phyloP scores from a whole-genome alignment of 768 basidiomycete genomes.

The Leccinellum rugosiceps region DNA sequence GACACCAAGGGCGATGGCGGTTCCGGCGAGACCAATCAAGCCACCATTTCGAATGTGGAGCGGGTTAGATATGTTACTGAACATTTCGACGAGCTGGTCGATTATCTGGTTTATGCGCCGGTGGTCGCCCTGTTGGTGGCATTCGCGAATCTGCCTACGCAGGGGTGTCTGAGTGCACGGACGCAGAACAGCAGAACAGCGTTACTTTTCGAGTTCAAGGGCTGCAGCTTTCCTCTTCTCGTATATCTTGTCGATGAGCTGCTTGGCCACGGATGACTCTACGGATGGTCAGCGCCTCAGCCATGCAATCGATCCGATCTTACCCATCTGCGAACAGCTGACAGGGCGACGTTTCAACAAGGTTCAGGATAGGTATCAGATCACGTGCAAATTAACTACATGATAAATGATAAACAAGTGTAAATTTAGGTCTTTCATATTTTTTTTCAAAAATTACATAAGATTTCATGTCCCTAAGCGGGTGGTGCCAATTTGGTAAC shows the following conservation, averaged over 20 bases:
- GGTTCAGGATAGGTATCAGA: neutral
- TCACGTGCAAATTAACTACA: conserved; percentile 6
- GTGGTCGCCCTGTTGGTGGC: conserved; percentile 76
- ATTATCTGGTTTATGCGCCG: conserved; percentile 83
- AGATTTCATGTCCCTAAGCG: neutral
- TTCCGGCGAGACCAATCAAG: conserved; percentile 92
- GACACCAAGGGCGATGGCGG: conserved; percentile 93
- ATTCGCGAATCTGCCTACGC: conserved; percentile 79
- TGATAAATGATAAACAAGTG: neutral
- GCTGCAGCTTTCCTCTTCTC: conserved; percentile 96
- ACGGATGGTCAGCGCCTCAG: neutral
- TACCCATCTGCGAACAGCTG: conserved; percentile 17
- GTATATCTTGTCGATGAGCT: conserved; percentile 89
- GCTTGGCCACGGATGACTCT: conserved; percentile 77
- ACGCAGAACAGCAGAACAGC: neutral
- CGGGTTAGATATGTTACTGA: conserved; percentile 76
- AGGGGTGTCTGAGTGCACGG: conserved; percentile 11
- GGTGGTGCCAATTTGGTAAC: neutral
- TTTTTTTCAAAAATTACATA: neutral
- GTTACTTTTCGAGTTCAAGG: conserved; percentile 90
- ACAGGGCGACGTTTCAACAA: neutral
- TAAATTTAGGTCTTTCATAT: neutral
- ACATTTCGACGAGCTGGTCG: conserved; percentile 94
- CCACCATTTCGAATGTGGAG: conserved; percentile 93
- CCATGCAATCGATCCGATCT: neutral